Base-by-base conservation (phyloP, 441 rosid genomes). In the Syzygium malaccense region DNA sequence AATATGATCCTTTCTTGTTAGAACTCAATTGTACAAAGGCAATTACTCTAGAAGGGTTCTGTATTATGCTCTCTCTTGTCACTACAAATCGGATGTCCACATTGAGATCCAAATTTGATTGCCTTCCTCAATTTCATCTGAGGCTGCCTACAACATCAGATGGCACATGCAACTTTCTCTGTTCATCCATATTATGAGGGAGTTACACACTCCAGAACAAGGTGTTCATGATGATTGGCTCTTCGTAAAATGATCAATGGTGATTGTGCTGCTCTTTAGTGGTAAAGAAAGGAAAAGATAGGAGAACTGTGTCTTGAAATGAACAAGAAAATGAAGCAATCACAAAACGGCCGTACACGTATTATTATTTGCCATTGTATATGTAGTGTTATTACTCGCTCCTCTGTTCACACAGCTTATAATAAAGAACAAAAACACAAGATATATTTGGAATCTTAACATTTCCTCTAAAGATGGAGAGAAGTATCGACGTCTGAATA, bases 401-500 rank as follows among this genome's bases (percentile, higher is more conserved):
- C n/a, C 51, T 75, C n/a, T 75, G 51, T 1, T 75, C 83, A 23
- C 26, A n/a, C 83, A 20, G 83, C 51, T 11, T 75, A 41, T 75
- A 25, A 41, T 23, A 3, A 75, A 75, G 6, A 75, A 75, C n/a
- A 75, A 6, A 45, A 0, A 1, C 48, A 75, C 0, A 75, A 75
- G n/a, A 75, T 2, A 1, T 23, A 37, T 12, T 3, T 60, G 32
- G 17, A 60, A 28, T 60, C 32, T 60, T 28, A 12, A 60, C 7
- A 41, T n/a, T 66, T 48, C 30, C 53, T 32, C 41, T 87, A 88
- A 55, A 88, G 87, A 64, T 62, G 89, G 55, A 85, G 89, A 54
- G 89, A 85, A 66, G 89, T 88, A 51, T 88, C 89, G 20, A 95
- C 95, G 90, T 93, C 98, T 89, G 93, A 88, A 88, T 91, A 85